Evolutionary conservation across 2,329 filamentous ascomycete genomes (phyloP), one percentile per base, ranked within the genome.

Genomic region (Talaromyces sp.): DNA sequence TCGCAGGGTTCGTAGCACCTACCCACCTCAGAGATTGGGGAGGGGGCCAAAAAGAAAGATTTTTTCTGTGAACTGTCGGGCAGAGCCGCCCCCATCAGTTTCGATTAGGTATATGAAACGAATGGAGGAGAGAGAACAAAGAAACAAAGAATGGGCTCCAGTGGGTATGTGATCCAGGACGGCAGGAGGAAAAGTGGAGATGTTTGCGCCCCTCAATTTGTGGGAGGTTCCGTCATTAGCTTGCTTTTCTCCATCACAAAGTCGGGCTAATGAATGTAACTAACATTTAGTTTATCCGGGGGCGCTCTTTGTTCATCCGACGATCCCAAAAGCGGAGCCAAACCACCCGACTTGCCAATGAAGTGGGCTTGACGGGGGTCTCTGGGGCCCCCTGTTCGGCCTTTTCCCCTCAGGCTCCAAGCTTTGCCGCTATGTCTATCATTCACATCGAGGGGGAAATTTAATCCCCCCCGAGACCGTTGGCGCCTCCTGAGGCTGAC

Each of bases 401-500:
- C 22, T n/a, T n/a, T 17, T 6, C 22, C 24, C 24, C 40, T 43
- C 27, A 27, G 11, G 4, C 16, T 1, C 39, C 22, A 43, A 13
- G n/a, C 22, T 27, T 20, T n/a, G 30, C 14, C 20, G 19, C 32
- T 30, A 22, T 20, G 17, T 33, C 16, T 16, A 17, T 27, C 27
- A 17, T 7, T 4, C 9, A 17, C 14, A 35, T 22, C 20, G 17
- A 36, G 33, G 30, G 11, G 29, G n/a, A 47, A 47, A 47, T 41
- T 13, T 33, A 22, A 47, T 30, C 41, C 29, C 46, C 22, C 22
- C 20, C 35, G 19, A 39, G 35, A 53, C 57, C 57, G 61, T 62
- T 62, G 53, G 53, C 44, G 47, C 48, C 52, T 54, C 57, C 57
- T 46, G 54, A 54, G 50, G 58, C 35, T 54, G 57, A 62, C 61